phyloP scores from a whole-genome alignment of 2,329 filamentous ascomycete genomes.

The Neonectria sp. region DNA sequence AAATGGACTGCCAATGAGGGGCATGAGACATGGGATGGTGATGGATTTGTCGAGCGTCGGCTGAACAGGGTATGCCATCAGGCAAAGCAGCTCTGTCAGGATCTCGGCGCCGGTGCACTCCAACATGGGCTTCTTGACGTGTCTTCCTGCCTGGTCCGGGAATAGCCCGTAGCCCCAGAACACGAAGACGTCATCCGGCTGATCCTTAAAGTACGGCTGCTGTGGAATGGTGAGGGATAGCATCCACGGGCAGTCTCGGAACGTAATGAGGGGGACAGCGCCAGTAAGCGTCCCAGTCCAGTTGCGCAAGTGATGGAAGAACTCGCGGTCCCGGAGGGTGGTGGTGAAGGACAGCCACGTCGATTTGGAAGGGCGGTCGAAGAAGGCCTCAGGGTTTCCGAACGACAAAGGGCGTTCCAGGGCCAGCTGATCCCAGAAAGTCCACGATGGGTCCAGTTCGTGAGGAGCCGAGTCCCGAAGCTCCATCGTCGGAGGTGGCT shows the following conservation, averaged over 20 bases:
- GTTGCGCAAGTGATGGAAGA: slow-evolving; percentile 40
- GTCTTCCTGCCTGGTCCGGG: slow-evolving; percentile 43
- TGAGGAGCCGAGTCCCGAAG: slow-evolving; percentile 47
- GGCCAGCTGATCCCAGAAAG: slow-evolving; percentile 45
- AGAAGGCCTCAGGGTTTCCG: slow-evolving; percentile 47
- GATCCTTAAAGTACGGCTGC: slow-evolving; percentile 44
- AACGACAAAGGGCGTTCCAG: slow-evolving; percentile 40
- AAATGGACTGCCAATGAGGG: slow-evolving; percentile 46
- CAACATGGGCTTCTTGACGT: slow-evolving; percentile 46
- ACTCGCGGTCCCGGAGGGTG: slow-evolving; percentile 39
- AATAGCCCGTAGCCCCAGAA: slow-evolving; percentile 49
- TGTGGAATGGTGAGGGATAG: slow-evolving; percentile 43
- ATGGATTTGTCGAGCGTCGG: slow-evolving; percentile 44
- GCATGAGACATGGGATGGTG: slow-evolving; percentile 45
- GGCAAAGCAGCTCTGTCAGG: slow-evolving; percentile 42
- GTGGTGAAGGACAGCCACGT: slow-evolving; percentile 48
- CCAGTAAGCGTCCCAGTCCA: slow-evolving; percentile 45
- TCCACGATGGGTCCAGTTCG: slow-evolving; percentile 43
- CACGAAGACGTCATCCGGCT: slow-evolving; percentile 41
- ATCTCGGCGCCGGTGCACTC: slow-evolving; percentile 47
- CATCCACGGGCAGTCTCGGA: slow-evolving; percentile 48
- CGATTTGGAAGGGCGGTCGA: slow-evolving; percentile 47
- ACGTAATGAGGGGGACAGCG: slow-evolving; percentile 44
- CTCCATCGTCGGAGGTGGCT: slow-evolving; percentile 45
- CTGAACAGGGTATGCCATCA: slow-evolving; percentile 44